Evolutionary conservation across 179 eudicot species (phyloP), one percentile per base, ranked within the genome.

Genomic region (Kewa caespitosa): DNA sequence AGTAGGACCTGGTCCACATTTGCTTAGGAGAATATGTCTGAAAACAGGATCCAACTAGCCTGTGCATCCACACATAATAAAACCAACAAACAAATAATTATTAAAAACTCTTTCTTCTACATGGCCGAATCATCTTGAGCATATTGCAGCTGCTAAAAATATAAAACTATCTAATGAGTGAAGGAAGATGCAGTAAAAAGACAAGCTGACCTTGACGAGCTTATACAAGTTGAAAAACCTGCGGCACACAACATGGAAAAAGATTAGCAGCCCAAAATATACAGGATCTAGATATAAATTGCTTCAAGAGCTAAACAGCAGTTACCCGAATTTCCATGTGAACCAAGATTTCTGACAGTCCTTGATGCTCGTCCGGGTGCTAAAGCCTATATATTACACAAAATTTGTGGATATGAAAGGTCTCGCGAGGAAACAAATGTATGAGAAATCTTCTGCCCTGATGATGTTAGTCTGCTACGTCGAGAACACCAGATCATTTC

Each of bases 1-100:
- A 85, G 82, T 80, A 89, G 67, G 82, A 81, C 78, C 90, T 80
- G 30, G 70, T 79, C 77, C 73, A 69, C 60, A 57, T 59, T 27
- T 75, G 79, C 54, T 41, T 67, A 25, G 81, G 74, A 31, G 79
- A 61, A 72, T 77, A 78, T 46, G 62, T 61, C 63, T 41, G 81
- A 68, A 79, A 74, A 73, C 70, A 71, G 15, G 84, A 55, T 39
- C 80, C 76, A 39, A 63, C 75, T 74, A 76, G 68, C 79, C 89
- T 86, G 83, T 61, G 61, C 39, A 72, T 3, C 50, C 61, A 74
- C 34, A 41, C 71, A 64, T 36, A 37, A 70, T 70, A 13, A 39
- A 64, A 46, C 23, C 11, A 27, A 39, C 36, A 59, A 62, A 18
- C 11, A 70, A 34, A 76, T 34, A 41, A 43, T 17, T 17, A 74